Evolutionary conservation across 78 protist species (phyloP), one percentile per base, ranked within the genome.

Genomic region (Anaeramoeba flamelloides): DNA sequence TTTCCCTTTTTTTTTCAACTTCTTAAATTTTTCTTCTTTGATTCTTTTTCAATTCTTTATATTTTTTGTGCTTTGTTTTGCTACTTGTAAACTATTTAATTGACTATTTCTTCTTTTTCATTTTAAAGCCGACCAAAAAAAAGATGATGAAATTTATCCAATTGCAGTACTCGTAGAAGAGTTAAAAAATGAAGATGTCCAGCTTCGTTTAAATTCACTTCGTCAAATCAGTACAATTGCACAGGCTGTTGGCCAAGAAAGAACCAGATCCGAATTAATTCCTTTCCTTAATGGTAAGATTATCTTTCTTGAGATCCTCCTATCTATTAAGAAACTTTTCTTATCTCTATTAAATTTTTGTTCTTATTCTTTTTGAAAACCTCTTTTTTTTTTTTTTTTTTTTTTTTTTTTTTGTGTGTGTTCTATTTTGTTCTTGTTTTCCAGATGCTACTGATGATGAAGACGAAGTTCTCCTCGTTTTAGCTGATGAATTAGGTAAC

Each of bases 131-230:
- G n/a, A n/a, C n/a, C n/a, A n/a, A n/a, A n/a, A n/a, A n/a, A n/a
- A n/a, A 53, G 17, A 53, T 53, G 69, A 53, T 26, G 17, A 26
- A 53, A 53, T 26, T 53, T 8, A 53, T 53, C 69, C 69, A 53
- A 53, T 53, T 53, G 34, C 8, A 53, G 69, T 53, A 26, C 69
- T 53, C 17, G 69, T 91, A 41, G 95, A 94, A 75, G 94, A 92
- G 78, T 88, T 94, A 26, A 89, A 89, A 76, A 85, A 89, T 83
- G 98, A 95, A 2, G 98, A 94, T 81, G 77, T 89, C 1, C 96
- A 91, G 53, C 77, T 88, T 37, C 88, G 98, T 36, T 82, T 95
- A 4, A 91, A 92, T 37, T 77, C 96, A 26, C 83, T 95, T 8
- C 81, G 88, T 34, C 89, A 92, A 36, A 81, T 95, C 8, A 74